Evolutionary conservation across 176 grass and related monocot species (phyloP), one percentile per base, ranked within the genome.

Genomic region (Cenchrus purpureus): DNA sequence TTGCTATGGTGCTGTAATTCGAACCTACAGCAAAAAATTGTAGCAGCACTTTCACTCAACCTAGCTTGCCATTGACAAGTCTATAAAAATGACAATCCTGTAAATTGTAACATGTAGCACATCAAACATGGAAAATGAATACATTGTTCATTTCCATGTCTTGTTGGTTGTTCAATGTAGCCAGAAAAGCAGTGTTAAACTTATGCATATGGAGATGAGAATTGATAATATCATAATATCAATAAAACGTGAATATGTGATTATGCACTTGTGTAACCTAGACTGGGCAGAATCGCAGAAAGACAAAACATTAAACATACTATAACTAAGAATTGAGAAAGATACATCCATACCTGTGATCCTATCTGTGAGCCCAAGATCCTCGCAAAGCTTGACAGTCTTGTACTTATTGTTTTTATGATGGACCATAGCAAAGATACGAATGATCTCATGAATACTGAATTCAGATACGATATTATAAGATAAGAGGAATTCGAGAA

Each of bases 401-500:
- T 37, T 44, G 42, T 75, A 75, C 53, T 59, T 81, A 57, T 58
- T 46, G 19, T 25, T 40, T 56, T 82, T 77, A 49, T 40, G 73
- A 12, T 73, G 71, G 65, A 72, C 25, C 16, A 68, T 78, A 55
- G 72, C 65, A 78, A 86, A 90, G 17, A 90, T 57, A 56, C 1
- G 57, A 37, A 90, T 72, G 25, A 86, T 86, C 22, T 86, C 78
- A 29, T 48, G 34, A 13, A 52, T 74, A 63, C 51, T 19, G 55
- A 90, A 86, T 13, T 82, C 83, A 12, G 88, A 86, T 64, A 50
- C 79, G 57, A 90, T 82, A 46, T 82, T 72, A 84, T 86, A 90
- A 25, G 83, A 82, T 57, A 86, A 49, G 71, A 90, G 78, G 37
- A 90, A 90, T 6, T 90, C 16, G 19, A 86, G 78, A 58, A 90